Conservation (phyloP, 129 eudicot species). For the Tagetes patula region DNA sequence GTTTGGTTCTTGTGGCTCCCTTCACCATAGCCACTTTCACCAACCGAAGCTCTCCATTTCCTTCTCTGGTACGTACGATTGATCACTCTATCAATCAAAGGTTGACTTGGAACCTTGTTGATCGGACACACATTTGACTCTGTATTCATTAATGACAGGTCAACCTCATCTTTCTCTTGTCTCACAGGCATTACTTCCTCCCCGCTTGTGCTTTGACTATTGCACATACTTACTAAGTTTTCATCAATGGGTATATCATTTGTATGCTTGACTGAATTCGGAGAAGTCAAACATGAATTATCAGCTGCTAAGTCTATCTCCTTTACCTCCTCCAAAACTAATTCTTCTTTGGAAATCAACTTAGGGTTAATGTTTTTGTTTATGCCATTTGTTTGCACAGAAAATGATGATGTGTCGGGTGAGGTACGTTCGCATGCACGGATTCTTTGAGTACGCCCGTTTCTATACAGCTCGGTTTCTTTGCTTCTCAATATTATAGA, state of each 20-base stretch:
- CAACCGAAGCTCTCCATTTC: constrained; percentile 47
- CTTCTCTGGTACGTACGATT: constrained; percentile 79
- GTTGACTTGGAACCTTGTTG: constrained; percentile 30
- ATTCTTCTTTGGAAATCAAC: constrained; percentile 25
- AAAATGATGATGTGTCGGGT: constrained; percentile 38
- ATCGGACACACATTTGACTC: constrained; percentile 27
- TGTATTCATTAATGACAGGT: constrained; percentile 13
- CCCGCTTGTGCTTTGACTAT: constrained; percentile 26
- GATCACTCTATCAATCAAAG: constrained; percentile 45
- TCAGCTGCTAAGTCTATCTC: constrained; percentile 31
- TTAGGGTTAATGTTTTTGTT: constrained; percentile 16
- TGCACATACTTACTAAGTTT: constrained; percentile 10
- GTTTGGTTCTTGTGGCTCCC: constrained; percentile 34
- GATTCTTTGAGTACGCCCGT: constrained; percentile 88
- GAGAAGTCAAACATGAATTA: constrained; percentile 26
- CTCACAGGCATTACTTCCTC: constrained; percentile 28
- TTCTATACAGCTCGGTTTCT: constrained; percentile 68
- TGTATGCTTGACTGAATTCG: constrained; percentile 27
- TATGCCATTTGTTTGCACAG: constrained; percentile 30
- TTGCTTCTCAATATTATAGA: constrained; percentile 75
- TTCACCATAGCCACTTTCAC: constrained; percentile 34
- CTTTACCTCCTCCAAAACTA: constrained; percentile 24
- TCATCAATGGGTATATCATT: constrained; percentile 18
- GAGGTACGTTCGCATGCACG: constrained; percentile 73
- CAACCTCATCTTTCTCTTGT: constrained; percentile 38